Percentiles rank a stretch among this genome's conserved stretches.
phyloP scores from a whole-genome alignment of 2,329 filamentous ascomycete genomes.

The Penicillium sp. region DNA sequence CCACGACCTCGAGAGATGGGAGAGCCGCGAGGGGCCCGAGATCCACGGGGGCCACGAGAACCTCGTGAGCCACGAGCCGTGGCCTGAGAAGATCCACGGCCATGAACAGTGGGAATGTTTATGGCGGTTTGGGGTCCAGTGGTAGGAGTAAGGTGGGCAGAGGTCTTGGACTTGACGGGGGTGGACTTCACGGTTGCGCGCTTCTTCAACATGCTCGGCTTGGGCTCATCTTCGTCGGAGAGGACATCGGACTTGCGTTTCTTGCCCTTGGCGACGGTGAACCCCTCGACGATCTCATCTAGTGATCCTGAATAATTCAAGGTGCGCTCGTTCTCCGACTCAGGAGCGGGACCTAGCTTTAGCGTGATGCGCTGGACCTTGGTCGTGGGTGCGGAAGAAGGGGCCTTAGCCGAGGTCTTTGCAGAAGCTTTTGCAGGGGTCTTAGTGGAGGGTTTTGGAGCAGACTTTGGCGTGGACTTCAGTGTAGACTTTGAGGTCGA shows the following conservation, averaged over 20 bases:
- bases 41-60: neutral
- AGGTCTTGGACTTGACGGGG: neutral
- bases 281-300: neutral
- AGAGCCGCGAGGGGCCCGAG: neutral
- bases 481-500: neutral
- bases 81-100: neutral
- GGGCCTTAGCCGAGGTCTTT: neutral
- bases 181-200: neutral
- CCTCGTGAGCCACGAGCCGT: neutral
- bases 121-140: neutral
- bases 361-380: constrained; percentile 14
- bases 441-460: neutral
- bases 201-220: neutral
- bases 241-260: constrained; percentile 3
- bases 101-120: neutral
- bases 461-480: neutral
- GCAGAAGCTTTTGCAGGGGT: neutral
- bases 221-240: neutral
- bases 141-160: neutral
- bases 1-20: neutral
- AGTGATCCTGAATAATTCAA: neutral
- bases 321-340: constrained; percentile 1
- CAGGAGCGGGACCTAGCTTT: constrained; percentile 13
- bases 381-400: neutral
- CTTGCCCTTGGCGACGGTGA: neutral